phyloP scores from a whole-genome alignment of 768 basidiomycete genomes.

The Grammothele lineata region DNA sequence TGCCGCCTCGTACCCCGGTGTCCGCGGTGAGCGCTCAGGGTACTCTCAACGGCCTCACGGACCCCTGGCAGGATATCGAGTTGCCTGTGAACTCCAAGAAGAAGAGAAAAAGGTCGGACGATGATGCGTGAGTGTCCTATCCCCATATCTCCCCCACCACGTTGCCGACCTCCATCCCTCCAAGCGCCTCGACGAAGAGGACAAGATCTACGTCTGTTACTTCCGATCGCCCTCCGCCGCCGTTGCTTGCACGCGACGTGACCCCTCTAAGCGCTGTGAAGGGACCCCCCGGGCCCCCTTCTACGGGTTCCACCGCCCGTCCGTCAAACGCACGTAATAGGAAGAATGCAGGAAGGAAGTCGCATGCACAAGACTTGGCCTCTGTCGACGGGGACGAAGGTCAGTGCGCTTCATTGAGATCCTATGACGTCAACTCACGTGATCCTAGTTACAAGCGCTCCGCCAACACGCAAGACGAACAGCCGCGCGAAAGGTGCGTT shows the following conservation, averaged over 20 bases:
- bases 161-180: constrained; percentile 2
- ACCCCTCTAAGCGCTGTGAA: constrained; percentile 29
- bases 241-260: constrained; percentile 20
- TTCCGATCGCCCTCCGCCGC: constrained; percentile 52
- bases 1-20: constrained; percentile 15
- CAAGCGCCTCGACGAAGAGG: constrained; percentile 59
- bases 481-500: constrained; percentile 32
- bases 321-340: constrained; percentile 25
- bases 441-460: constrained; percentile 37
- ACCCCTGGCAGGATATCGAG: constrained; percentile 47
- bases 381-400: constrained; percentile 61
- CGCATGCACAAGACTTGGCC: constrained; percentile 21
- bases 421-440: constrained; percentile 30
- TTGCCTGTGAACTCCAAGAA: constrained; percentile 40
- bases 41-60: constrained; percentile 34
- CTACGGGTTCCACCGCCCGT: constrained; percentile 20
- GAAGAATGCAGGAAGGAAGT: constrained; percentile 27
- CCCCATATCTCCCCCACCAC: neutral
- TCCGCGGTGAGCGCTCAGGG: constrained; percentile 15
- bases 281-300: constrained; percentile 11
- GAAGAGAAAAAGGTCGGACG: constrained; percentile 75
- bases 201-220: constrained; percentile 71
- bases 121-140: constrained; percentile 53
- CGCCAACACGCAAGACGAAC: constrained; percentile 28
- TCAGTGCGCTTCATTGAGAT: constrained; percentile 26